Evolutionary conservation across 2,329 filamentous ascomycete genomes (phyloP).

Genomic region (Sclerotinia nivalis): DNA sequence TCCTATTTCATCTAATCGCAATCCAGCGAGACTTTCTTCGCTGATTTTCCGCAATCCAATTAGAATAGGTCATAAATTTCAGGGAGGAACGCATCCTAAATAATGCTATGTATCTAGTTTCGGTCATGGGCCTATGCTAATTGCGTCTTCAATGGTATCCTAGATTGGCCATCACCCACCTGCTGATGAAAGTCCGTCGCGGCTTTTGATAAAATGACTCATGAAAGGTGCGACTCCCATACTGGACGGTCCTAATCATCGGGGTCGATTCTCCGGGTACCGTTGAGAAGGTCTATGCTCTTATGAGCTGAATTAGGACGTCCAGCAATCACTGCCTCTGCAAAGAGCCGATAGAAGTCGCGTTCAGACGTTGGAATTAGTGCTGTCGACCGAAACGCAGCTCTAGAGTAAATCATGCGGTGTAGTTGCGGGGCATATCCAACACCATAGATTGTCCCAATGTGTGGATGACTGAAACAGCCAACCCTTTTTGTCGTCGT

Average conservation of each 20-base stretch:
- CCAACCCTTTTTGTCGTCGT: slow-evolving; percentile 45
- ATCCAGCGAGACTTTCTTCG: neutral
- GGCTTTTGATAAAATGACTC: neutral
- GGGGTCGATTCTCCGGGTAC: neutral
- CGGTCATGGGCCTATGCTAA: neutral
- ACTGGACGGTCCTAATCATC: neutral
- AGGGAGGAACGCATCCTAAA: neutral
- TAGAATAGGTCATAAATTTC: neutral
- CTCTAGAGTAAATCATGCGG: neutral
- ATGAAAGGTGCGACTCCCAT: neutral
- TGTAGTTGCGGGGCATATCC: slow-evolving; percentile 42
- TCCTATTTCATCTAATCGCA: neutral
- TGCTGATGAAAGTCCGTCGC: neutral
- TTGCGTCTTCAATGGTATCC: neutral
- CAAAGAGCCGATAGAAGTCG: slow-evolving; percentile 47
- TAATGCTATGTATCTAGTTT: neutral
- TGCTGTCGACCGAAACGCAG: neutral
- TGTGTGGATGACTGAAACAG: slow-evolving; percentile 51
- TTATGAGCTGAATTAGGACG: neutral
- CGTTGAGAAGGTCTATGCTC: neutral
- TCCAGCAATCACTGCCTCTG: slow-evolving; percentile 46
- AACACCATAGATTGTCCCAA: slow-evolving; percentile 51
- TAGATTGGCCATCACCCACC: neutral
- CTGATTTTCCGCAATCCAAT: neutral
- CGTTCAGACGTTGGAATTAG: slow-evolving; percentile 37